Evolutionary conservation across 1,284 basidiomycete genomes (phyloP).

Genomic region (Ustilago crameri): DNA sequence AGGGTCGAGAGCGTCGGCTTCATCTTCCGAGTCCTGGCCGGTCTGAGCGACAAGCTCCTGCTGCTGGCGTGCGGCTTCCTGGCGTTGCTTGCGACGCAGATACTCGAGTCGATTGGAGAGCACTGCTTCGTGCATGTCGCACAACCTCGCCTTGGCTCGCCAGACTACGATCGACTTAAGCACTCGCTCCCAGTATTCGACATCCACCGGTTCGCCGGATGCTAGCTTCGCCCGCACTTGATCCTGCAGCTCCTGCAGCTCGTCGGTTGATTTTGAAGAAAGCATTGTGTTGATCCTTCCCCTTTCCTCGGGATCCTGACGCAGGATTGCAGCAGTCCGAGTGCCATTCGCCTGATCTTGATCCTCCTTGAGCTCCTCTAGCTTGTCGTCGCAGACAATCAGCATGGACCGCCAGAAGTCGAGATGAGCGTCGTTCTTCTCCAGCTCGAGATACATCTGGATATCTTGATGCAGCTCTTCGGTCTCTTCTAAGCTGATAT

Average conservation of each 20-base stretch:
- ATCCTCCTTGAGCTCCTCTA: slow-evolving; percentile 74
- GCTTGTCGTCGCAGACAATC: slow-evolving; percentile 90
- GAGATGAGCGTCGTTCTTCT: slow-evolving; percentile 83
- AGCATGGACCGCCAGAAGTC: slow-evolving; percentile 99
- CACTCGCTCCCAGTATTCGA: slow-evolving; percentile 96
- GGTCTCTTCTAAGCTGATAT: slow-evolving; percentile 84
- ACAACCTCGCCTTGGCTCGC: slow-evolving; percentile 96
- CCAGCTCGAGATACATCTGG: slow-evolving; percentile 86
- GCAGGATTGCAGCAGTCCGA: slow-evolving; percentile 71
- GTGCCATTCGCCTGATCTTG: slow-evolving; percentile 46
- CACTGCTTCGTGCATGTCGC: slow-evolving; percentile 91
- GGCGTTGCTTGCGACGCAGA: slow-evolving; percentile 90
- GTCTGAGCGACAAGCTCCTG: slow-evolving; percentile 79
- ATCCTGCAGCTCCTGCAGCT: slow-evolving; percentile 83
- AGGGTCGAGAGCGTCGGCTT: slow-evolving; percentile 69
- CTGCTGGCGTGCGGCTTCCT: slow-evolving; percentile 91
- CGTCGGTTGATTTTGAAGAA: slow-evolving; percentile 70
- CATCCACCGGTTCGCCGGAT: slow-evolving; percentile 92
- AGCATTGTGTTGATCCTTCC: slow-evolving; percentile 63
- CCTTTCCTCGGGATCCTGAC: slow-evolving; percentile 57
- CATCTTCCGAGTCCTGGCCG: slow-evolving; percentile 36
- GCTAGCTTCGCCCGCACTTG: slow-evolving; percentile 87
- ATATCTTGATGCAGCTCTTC: slow-evolving; percentile 95
- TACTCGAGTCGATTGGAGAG: slow-evolving; percentile 94
- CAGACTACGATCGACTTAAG: slow-evolving; percentile 93